Evolutionary conservation across 345 rosid genomes (phyloP), one percentile per base, ranked within the genome.

Genomic region (Citrus cavaleriei): DNA sequence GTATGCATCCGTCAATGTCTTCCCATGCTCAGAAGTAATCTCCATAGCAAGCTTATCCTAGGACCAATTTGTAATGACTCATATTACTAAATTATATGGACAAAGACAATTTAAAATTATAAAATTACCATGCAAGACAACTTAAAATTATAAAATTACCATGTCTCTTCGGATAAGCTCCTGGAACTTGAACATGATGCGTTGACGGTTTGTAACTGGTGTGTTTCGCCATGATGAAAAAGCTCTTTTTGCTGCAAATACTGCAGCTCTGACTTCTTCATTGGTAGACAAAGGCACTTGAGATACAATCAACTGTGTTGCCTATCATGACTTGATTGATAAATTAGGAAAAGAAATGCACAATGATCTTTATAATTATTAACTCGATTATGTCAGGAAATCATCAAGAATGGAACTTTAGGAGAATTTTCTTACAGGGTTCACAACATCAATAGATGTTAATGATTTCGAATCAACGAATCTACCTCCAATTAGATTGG

Each of bases 11-110:
- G 94, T 96, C 85, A 94, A 83, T 3, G 98, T 96, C 89, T 96
- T 96, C 79, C 99, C 98, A 74, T 96, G 99, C 83, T 96, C 99
- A 3, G 92, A 85, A 1, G 99, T 96, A 19, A 93, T 95, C 84
- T 80, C 92, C 87, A 89, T 6, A 49, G 99, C 98, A 76, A 95
- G 96, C 89, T 93, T 93, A 78, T 93, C 97, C 99, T 95, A 62
- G 10, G 79, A 18, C 32, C 85, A 14, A 35, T 69, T 68, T 0
- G 28, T 21, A 68, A 63, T 60, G n/a, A 30, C 61, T 8, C 2
- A 13, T 35, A 73, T 51, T 57, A 57, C 65, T 10, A 22, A 74
- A 82, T 1, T 46, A 12, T 46, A 0, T 46, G 13, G 18, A 3
- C 35, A 27, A 81, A 66, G 30, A n/a, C 24, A 77, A 34, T 22